Conservation (phyloP, 345 rosid species). For the Brassica napus region DNA sequence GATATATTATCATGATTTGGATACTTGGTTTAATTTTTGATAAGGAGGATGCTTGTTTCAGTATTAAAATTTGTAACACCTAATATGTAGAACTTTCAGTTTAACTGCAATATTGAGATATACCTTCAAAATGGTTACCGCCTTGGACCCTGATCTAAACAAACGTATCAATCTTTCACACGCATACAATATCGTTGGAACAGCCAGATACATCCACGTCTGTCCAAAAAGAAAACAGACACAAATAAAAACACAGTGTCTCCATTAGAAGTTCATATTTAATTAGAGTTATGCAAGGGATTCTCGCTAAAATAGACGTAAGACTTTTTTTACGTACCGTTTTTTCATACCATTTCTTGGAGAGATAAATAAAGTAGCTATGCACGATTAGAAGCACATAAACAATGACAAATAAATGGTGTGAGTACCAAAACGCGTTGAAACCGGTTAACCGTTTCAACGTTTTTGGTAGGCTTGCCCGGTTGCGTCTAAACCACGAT, state of each 20-base stretch:
- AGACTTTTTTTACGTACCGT: conserved; percentile 46
- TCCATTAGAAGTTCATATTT: background rate
- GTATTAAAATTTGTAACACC: background rate
- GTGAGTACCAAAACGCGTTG: conserved; percentile 90
- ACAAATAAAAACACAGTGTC: background rate
- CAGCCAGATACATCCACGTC: conserved; percentile 93
- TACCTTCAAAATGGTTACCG: conserved; percentile 73
- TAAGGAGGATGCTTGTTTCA: background rate
- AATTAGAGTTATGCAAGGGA: background rate
- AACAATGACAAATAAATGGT: conserved; percentile 73
- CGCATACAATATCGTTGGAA: conserved; percentile 57
- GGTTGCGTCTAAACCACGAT: conserved; percentile 75
- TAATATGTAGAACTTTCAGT: background rate
- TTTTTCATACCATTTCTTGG: conserved; percentile 71
- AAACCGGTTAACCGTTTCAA: conserved; percentile 70
- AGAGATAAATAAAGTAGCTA: conserved; percentile 61
- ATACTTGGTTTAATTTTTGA: background rate
- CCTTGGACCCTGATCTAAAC: conserved; percentile 61
- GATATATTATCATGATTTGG: background rate
- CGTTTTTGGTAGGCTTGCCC: conserved; percentile 56
- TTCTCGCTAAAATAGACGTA: background rate
- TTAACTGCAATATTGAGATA: background rate
- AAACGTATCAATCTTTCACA: conserved; percentile 64
- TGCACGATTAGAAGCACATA: conserved; percentile 69
- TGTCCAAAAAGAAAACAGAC: conserved; percentile 21